Base-by-base conservation (phyloP, 2,329 filamentous ascomycete genomes). In the Aspergillus sp. region DNA sequence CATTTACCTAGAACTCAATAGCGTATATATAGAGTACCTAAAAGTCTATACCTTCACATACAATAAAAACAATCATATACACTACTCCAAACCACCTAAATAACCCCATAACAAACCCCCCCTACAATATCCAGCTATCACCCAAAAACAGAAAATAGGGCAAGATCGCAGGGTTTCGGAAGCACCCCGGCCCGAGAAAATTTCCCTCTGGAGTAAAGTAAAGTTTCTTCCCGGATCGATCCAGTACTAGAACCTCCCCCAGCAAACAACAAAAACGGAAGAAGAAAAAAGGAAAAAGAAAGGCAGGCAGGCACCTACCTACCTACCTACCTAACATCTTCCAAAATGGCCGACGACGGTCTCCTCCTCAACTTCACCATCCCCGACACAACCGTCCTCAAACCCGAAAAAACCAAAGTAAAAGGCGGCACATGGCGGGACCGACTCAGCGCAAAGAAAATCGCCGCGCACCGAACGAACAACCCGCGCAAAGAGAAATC, bases 361-460 rank as follows among this genome's bases (percentile, higher is more conserved):
- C 90, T 99, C 86, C 85, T 97, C 59, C 82, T 98, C 73, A 98
- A 98, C 71, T 97, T 98, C 74, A 88, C 92, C 69, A 81, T 96
- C 59, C 84, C 86, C 27, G 87, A 91, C 65, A 84, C 81, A 62
- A 84, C 81, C 17, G 84, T 89, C 11, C 74, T 91, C 57, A 83
- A 88, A 62, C 81, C 84, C 5, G 82, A 83, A 67, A 78, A 82
- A 3, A 78, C 82, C 3, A 84, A 80, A 57, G 91, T 96, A 76
- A 95, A 90, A 74, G 95, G 95, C 67, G 95, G 95, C n/a, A 86
- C 87, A 69, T 99, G 95, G 95, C 90, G 90, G 72, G 93, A 96
- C 73, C 86, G 95, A 63, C 84, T 94, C 62, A 89, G 87, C 58
- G 92, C 92, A 38, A 90, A 92, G 77, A 90, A 90, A 75, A 82